Evolutionary conservation across 352 stramenopile species (phyloP), one percentile per base, ranked within the genome.

Genomic region (Phytophthora kernoviae): DNA sequence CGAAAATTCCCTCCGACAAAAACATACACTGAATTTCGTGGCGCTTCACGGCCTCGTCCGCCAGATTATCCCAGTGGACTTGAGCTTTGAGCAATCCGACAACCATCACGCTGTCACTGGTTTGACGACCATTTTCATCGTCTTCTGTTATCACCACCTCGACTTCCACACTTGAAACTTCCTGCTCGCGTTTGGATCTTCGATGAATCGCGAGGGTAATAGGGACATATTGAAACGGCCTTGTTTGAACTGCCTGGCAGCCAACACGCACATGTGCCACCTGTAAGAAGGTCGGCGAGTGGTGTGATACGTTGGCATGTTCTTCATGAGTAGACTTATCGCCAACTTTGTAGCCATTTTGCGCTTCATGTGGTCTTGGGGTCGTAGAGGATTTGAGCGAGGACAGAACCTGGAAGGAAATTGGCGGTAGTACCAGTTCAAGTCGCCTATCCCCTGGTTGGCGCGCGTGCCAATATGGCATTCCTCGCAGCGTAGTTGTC

Each of bases 1-100:
- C 69, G 42, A 54, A 87, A 93, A 17, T 58, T 56, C 10, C 83
- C 83, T 87, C 70, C 1, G 83, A 84, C 33, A 93, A 57, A 62
- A 93, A 91, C 32, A 90, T 58, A 54, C 73, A 75, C 43, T 81
- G 73, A 22, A 93, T 46, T 48, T 81, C 62, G 51, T 75, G 64
- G 24, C 50, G 12, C 47, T 67, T 66, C 48, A 58, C 17, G 33
- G 26, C 37, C 21, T 32, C 12, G 43, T 67, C 45, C 37, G 36
- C 50, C 24, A 32, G 44, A 3, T 50, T 9, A 21, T 27, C 14
- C 70, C 73, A 83, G 4, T 36, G 17, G 5, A 87, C 9, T 6
- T 51, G 62, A 17, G 40, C 70, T 41, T 76, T 64, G 18, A 82
- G 42, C 62, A 72, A 50, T 2, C 77, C 77, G 17, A 75, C 65